Conservation (phyloP, 495 filamentous ascomycete genomes). For the Trichoderma parareesei region DNA sequence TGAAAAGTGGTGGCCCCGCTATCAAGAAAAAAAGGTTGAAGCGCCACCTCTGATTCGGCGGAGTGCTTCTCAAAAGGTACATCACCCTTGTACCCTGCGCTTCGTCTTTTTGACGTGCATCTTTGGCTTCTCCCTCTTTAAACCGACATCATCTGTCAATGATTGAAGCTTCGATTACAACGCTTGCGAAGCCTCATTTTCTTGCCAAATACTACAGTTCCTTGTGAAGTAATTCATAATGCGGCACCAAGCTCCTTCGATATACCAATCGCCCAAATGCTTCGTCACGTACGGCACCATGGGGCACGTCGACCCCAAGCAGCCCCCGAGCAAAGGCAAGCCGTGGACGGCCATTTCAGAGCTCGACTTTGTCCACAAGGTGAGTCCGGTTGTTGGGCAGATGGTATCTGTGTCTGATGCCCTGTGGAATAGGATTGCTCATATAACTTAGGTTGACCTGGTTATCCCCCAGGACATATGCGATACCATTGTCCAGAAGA, state of each 20-base stretch:
- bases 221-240: not conserved
- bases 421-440: not conserved
- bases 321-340: conserved; percentile 61
- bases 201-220: too few species aligned
- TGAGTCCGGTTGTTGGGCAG: not conserved
- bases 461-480: conserved; percentile 63
- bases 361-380: conserved; percentile 3
- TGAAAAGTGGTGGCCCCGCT: not conserved
- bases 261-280: conserved; percentile 60
- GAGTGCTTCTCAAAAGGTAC: not conserved
- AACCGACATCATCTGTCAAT: not conserved
- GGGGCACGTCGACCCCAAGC: conserved; percentile 57
- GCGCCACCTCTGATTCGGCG: not conserved
- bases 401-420: not conserved
- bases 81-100: not conserved
- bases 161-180: not conserved
- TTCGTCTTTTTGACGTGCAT: not conserved
- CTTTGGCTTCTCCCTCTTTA: not conserved
- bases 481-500: conserved; percentile 45
- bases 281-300: conserved; percentile 61
- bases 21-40: not conserved
- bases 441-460: conserved; percentile 53
- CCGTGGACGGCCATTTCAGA: conserved; percentile 59
- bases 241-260: conserved; percentile 21
- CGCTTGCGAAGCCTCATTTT: not conserved